Evolutionary conservation across 176 grass and related monocot species (phyloP), one percentile per base, ranked within the genome.

Genomic region (Poa annua): DNA sequence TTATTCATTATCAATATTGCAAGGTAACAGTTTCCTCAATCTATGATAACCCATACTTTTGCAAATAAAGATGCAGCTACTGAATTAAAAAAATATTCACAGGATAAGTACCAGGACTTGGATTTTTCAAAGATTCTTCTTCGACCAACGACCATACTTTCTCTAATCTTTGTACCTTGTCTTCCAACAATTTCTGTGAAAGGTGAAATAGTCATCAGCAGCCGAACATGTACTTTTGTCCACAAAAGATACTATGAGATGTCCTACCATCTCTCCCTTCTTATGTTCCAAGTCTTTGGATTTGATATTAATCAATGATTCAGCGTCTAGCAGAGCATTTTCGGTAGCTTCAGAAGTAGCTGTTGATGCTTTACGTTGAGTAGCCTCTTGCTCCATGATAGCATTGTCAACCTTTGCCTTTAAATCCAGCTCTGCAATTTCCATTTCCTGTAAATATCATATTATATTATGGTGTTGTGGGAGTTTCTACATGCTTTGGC

Each of bases 51-150:
- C 19, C 15, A 13, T 45, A 57, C 51, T 68, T 71, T 9, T 82
- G 16, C 65, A 81, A 39, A n/a, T 74, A 51, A 71, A 36, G 26
- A 70, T 32, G 38, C 44, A 64, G 32, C 22, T 51, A 67, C 10
- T 34, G 10, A 35, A 56, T 68, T 21, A 84, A 71, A 85, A 81
- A 19, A 25, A 67, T 26, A 5, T 63, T 74, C 29, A 45, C 56
- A 22, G 41, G 70, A 11, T 4, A 92, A 70, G 44, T 91, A 98
- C 96, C 92, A 77, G 92, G 85, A 74, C 88, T 91, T 34, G 89
- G 96, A 34, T 91, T 91, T 87, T 90, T 95, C 53, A 91, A 83
- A 68, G 90, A 95, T 77, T 98, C 92, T 65, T 76, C 87, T 84
- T 98, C 90, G 86, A 95, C 77, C 42, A 68, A 64, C 42, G 82